Evolutionary conservation across 441 rosid species (phyloP), one percentile per base, ranked within the genome.

Genomic region (Gossypium davidsonii): DNA sequence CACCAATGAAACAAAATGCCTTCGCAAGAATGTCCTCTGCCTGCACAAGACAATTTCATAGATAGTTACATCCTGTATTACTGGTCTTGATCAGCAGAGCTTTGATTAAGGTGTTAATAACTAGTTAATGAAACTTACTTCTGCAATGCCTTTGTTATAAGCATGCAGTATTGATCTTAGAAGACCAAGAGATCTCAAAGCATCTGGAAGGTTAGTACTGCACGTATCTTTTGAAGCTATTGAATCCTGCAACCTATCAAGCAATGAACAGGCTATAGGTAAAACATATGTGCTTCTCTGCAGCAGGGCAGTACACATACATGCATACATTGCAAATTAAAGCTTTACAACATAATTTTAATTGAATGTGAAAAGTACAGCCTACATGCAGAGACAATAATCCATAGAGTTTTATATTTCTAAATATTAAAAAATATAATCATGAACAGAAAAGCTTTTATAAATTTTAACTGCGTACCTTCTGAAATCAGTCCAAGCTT

Each of bases 1-100:
- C 93, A 74, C 92, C 91, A 26, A 80, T 77, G 61, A 80, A 67
- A 82, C 87, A 91, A 76, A 79, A 90, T 44, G 85, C 91, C 73
- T 87, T 93, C 18, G 96, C 92, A 65, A 89, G 78, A 78, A 60
- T 86, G 75, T 94, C 98, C 79, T 87, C 91, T 21, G 86, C 87
- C 98, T 92, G 81, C 74, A 69, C 63, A 75, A 73, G 71, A 57
- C 23, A 71, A 28, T 6, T 26, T 53, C 67, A 61, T 20, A 65
- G 31, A 46, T 31, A 46, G 49, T 68, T 31, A 51, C 10, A 52
- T 52, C 72, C 62, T 4, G 20, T 62, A 72, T 49, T 44, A 39
- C 26, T 12, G 25, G 37, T 56, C 65, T 28, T 56, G 42, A 68
- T 55, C 26, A 17, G 11, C 39, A 4, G 23, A 17, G 31, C 3